Evolutionary conservation across 345 rosid genomes (phyloP), one percentile per base, ranked within the genome.

Genomic region (Abelmoschus esculentus): DNA sequence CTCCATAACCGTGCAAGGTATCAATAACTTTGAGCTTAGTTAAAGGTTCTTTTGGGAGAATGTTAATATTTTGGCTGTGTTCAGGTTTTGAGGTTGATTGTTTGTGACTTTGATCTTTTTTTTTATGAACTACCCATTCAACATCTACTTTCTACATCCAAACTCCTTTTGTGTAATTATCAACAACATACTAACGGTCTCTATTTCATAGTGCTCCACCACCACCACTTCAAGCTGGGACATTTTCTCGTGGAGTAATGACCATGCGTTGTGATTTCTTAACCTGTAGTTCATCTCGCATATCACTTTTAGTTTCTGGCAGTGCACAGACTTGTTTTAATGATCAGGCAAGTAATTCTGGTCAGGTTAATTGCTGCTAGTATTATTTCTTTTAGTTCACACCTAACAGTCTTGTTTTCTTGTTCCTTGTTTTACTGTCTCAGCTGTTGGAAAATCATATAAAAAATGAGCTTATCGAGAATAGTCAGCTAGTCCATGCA

Each of bases 201-300:
- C 73, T 34, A 36, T 72, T 82, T 71, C 83, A 72, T 87, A 96
- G 99, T 90, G 98, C 99, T 73, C 91, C 98, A 63, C 96, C 98
- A 61, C 99, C 99, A 15, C 99, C 99, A 59, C 96, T 92, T 76
- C 99, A 96, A 75, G 99, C 98, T 14, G 99, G 98, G 74, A 75
- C 97, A 76, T 92, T 90, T 80, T 84, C 97, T 79, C 99, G 98
- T 74, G 99, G 99, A 73, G 96, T 96, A 17, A 92, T 96, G 71
- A 96, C 99, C 72, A 96, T 96, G 99, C 84, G 97, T 47, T 96
- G 99, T 78, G 99, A 96, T 80, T 66, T 96, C 70, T 92, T 93
- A 38, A 96, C 99, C 18, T 86, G 93, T 82, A 86, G 90, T 82
- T 85, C 87, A 26, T 93, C 98, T 60, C 98, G 90, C 64, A 79